phyloP scores from a whole-genome alignment of 192 early-diverging fungal genomes.

The Rhizophlyctis rosea region DNA sequence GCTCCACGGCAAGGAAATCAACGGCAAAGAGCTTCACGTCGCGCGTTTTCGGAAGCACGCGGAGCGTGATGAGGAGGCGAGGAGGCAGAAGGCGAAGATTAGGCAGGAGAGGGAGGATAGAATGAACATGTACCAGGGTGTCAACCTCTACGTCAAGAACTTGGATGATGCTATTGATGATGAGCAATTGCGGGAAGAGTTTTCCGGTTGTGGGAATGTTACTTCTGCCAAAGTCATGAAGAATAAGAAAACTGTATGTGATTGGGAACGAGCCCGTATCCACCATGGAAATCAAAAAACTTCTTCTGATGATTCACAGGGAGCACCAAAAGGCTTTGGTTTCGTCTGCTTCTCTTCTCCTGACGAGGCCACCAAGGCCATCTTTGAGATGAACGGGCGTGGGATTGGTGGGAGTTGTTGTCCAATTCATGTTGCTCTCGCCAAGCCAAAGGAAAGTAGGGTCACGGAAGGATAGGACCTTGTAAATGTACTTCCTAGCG shows the following conservation, averaged over 20 bases:
- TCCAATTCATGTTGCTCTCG: constrained; percentile 97
- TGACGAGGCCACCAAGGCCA: constrained; percentile 97
- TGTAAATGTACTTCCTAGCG: no score
- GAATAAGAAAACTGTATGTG: constrained; percentile 70
- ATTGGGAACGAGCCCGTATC: constrained; percentile 12
- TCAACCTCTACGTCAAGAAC: constrained; percentile 99
- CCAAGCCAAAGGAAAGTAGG: constrained; percentile 98
- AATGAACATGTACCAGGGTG: constrained; percentile 96
- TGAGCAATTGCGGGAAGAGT: constrained; percentile 94
- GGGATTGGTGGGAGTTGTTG: constrained; percentile 89
- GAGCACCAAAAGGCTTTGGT: constrained; percentile 87
- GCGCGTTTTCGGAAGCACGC: constrained; percentile 97
- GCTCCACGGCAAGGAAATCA: constrained; percentile 87
- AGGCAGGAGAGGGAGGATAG: constrained; percentile 96
- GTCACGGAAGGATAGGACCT: no score
- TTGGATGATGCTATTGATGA: constrained; percentile 96
- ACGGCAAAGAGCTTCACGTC: constrained; percentile 90
- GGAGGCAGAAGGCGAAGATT: constrained; percentile 90
- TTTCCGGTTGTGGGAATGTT: constrained; percentile 91
- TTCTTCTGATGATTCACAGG: constrained; percentile 28
- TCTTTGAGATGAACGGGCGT: constrained; percentile 97
- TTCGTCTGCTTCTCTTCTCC: constrained; percentile 99
- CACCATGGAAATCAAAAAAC: background rate
- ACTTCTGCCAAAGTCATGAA: constrained; percentile 97
- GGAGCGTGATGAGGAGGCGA: constrained; percentile 95